Evolutionary conservation across 345 rosid genomes (phyloP).

Genomic region (Rhizophora mangle): DNA sequence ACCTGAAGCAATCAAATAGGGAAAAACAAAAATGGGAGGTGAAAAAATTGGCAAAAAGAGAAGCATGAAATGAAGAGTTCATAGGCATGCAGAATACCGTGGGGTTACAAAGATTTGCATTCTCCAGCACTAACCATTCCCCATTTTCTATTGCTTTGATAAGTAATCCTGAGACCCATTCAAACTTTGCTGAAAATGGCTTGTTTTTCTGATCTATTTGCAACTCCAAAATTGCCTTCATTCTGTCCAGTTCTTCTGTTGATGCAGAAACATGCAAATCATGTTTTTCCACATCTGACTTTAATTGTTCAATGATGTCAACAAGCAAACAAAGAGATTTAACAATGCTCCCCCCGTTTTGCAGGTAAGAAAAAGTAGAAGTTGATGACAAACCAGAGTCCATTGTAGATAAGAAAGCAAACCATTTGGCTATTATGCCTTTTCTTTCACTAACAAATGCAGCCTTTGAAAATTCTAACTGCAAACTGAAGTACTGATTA

Average conservation of each 20-base stretch:
- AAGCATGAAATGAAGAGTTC: slow-evolving; percentile 3
- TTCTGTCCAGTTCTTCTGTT: slow-evolving; percentile 46
- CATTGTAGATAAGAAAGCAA: slow-evolving; percentile 44
- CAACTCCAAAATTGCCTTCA: slow-evolving; percentile 53
- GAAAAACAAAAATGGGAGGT: slow-evolving; percentile 5
- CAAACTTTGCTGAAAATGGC: slow-evolving; percentile 69
- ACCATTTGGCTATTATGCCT: slow-evolving; percentile 62
- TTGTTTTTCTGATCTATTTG: slow-evolving; percentile 38
- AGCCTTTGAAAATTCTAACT: slow-evolving; percentile 44
- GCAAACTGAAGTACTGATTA: slow-evolving; percentile 59
- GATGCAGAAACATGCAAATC: slow-evolving; percentile 48
- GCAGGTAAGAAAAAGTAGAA: slow-evolving; percentile 27
- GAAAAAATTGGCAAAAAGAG: slow-evolving; percentile 5
- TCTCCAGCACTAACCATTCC: slow-evolving; percentile 87
- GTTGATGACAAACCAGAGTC: slow-evolving; percentile 38
- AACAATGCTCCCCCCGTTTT: slow-evolving; percentile 29
- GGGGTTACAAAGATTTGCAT: slow-evolving; percentile 96
- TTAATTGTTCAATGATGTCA: slow-evolving; percentile 49
- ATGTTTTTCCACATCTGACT: slow-evolving; percentile 38
- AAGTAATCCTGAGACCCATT: slow-evolving; percentile 84
- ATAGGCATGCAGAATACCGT: slow-evolving; percentile 48
- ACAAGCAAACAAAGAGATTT: slow-evolving; percentile 45
- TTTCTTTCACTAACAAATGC: slow-evolving; percentile 35
- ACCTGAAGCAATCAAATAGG: slow-evolving; percentile 44
- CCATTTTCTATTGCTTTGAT: slow-evolving; percentile 91